phyloP scores from a whole-genome alignment of 768 basidiomycete species.

The Suillus subalutaceus region DNA sequence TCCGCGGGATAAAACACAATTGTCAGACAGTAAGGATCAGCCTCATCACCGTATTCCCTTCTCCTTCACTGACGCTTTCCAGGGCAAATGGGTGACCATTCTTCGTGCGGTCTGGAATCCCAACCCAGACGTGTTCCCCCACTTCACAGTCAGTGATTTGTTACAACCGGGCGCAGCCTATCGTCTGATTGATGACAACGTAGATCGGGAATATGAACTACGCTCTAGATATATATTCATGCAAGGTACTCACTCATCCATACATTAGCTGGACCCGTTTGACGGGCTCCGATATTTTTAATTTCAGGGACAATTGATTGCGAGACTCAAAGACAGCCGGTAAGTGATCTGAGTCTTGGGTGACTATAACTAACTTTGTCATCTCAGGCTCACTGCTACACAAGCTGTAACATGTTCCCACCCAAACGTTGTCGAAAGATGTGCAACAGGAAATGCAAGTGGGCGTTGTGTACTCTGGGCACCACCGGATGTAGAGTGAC shows the following conservation, averaged over 20 bases:
- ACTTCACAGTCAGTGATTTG: slow-evolving; percentile 66
- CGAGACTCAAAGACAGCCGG: slow-evolving; percentile 63
- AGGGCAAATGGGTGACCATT: slow-evolving; percentile 85
- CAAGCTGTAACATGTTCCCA: slow-evolving; percentile 93
- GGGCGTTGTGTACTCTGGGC: slow-evolving; percentile 86
- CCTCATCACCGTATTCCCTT: background rate
- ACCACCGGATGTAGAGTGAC: slow-evolving; percentile 32
- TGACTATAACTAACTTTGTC: background rate
- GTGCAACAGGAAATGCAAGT: slow-evolving; percentile 75
- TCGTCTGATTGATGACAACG: background rate
- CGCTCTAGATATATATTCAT: slow-evolving; percentile 71
- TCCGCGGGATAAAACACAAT: slow-evolving; percentile 64
- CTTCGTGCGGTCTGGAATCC: slow-evolving; percentile 77
- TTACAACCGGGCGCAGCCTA: slow-evolving; percentile 3
- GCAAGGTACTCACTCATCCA: slow-evolving; percentile 51
- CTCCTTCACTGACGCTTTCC: slow-evolving; percentile 8
- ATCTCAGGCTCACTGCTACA: slow-evolving; percentile 69
- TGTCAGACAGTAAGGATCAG: slow-evolving; percentile 72
- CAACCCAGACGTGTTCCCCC: slow-evolving; percentile 79
- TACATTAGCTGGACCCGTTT: background rate
- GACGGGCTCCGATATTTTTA: background rate
- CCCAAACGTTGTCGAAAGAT: slow-evolving; percentile 72
- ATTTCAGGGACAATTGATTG: slow-evolving; percentile 67
- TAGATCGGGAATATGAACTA: slow-evolving; percentile 83
- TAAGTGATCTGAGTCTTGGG: slow-evolving; percentile 31